Evolutionary conservation across 1,284 basidiomycete genomes (phyloP), one percentile per base, ranked within the genome.

Genomic region (Volvariella surrecta): DNA sequence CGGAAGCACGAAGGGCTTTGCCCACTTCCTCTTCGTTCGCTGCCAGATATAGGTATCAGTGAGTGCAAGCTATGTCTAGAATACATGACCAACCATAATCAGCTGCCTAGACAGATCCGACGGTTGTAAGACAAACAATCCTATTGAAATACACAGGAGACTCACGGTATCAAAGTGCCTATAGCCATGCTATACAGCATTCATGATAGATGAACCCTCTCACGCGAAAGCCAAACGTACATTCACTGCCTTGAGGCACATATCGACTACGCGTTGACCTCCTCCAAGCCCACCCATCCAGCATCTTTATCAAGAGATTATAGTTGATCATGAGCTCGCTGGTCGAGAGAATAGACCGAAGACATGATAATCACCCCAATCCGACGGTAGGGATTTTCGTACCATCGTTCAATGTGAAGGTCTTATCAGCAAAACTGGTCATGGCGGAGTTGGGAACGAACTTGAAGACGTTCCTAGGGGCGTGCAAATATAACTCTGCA

Each of bases 1-100:
- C 65, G 40, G 67, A 71, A 17, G 63, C 62, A 22, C 67, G 62
- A 32, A 80, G 62, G 1, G 73, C 78, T 28, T 59, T 53, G 2
- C 76, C 75, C 16, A 79, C 70, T 39, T 60, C 56, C 44, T 63
- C 60, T 51, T 73, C 71, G 52, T 77, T 77, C n/a, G n/a, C n/a
- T n/a, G n/a, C n/a, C n/a, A n/a, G n/a, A n/a, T n/a, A n/a, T n/a
- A n/a, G n/a, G n/a, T n/a, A n/a, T n/a, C n/a, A n/a, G n/a, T n/a
- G n/a, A n/a, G n/a, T n/a, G n/a, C n/a, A n/a, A n/a, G n/a, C n/a
- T n/a, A n/a, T n/a, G n/a, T n/a, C n/a, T n/a, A n/a, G n/a, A n/a
- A n/a, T n/a, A n/a, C n/a, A n/a, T n/a, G n/a, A n/a, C n/a, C n/a
- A n/a, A n/a, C n/a, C n/a, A n/a, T n/a, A n/a, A n/a, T n/a, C n/a